These are phyloP conservation scores for Clonostachys sp. DNA, from an alignment of 2,329 filamentous ascomycete genomes.

Conservation along the genomic window DNA sequence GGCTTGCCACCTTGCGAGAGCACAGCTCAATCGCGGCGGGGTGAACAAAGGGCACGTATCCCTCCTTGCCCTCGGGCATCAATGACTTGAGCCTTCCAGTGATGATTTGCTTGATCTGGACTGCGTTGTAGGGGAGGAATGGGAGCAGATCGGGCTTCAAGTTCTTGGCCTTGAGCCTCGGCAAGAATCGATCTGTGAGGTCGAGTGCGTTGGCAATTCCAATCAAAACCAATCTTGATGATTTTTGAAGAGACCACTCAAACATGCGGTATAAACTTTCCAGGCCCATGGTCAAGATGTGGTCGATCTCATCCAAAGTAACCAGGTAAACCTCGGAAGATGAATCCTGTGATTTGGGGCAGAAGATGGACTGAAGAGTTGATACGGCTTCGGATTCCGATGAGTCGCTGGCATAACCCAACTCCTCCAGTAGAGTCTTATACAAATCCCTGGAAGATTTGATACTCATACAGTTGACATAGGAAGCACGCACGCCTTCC, in stretches of 20 bases:
- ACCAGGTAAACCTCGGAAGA: slow-evolving; percentile 67
- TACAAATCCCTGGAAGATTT: slow-evolving; percentile 86
- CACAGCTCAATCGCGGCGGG: slow-evolving; percentile 91
- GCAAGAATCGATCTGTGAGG: slow-evolving; percentile 89
- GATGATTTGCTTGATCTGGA: slow-evolving; percentile 84
- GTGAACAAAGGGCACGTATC: slow-evolving; percentile 82
- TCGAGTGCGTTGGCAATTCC: slow-evolving; percentile 97
- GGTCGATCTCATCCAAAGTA: slow-evolving; percentile 91
- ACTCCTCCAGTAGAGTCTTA: slow-evolving; percentile 68
- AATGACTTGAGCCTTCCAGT: slow-evolving; percentile 76
- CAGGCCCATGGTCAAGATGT: slow-evolving; percentile 82
- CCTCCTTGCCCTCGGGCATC: slow-evolving; percentile 51
- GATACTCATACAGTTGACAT: slow-evolving; percentile 97
- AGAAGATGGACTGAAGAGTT: slow-evolving; percentile 66
- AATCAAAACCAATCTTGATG: slow-evolving; percentile 76
- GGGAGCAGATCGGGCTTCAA: slow-evolving; percentile 85
- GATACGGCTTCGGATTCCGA: slow-evolving; percentile 64
- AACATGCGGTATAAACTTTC: slow-evolving; percentile 92
- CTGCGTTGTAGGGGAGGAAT: slow-evolving; percentile 86
- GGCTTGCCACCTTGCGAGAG: slow-evolving; percentile 88
- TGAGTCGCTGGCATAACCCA: slow-evolving; percentile 49
- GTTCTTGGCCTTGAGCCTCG: slow-evolving; percentile 87
- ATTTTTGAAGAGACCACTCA: slow-evolving; percentile 84
- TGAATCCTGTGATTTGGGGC: slow-evolving; percentile 54
- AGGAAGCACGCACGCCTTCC: slow-evolving; percentile 61